Evolutionary conservation across 306 rosid species (phyloP).

Genomic region (Sindora glabra): DNA sequence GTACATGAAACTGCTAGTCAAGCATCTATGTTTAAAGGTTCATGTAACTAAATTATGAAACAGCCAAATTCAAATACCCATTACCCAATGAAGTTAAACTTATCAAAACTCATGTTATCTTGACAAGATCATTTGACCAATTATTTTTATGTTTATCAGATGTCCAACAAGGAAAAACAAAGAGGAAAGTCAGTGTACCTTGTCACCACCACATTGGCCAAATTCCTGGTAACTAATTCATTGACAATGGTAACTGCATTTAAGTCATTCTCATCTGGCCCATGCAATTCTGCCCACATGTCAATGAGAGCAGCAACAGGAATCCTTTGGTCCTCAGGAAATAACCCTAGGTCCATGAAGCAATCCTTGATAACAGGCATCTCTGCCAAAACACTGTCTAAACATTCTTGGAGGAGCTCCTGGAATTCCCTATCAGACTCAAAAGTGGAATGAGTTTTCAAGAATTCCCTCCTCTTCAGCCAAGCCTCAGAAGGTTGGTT

Average conservation of each 20-base stretch:
- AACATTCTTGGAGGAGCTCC: constrained; percentile 30
- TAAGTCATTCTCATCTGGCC: constrained; percentile 24
- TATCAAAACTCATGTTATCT: no score
- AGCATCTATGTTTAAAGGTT: no score
- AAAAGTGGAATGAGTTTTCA: constrained; percentile 23
- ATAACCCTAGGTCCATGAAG: constrained; percentile 56
- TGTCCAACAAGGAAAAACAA: no score
- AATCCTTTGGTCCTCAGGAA: constrained; percentile 64
- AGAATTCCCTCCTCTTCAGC: constrained; percentile 20
- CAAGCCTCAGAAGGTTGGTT: constrained; percentile 16
- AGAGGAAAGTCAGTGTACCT: constrained; percentile 56
- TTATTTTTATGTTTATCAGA: no score
- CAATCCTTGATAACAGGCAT: constrained; percentile 37
- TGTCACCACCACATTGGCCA: constrained; percentile 33
- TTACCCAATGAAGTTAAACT: no score
- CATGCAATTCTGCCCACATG: constrained; percentile 44
- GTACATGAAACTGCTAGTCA: no score
- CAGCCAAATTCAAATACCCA: no score
- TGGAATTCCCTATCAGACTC: constrained; percentile 12
- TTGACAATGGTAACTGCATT: constrained; percentile 28
- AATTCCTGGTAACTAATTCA: constrained; percentile 18
- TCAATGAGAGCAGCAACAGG: constrained; percentile 53
- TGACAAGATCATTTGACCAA: background rate
- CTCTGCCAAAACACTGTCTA: constrained; percentile 27
- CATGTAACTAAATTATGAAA: no score